Evolutionary conservation across 1,284 basidiomycete species (phyloP).

Genomic region (Mycena citricolor): DNA sequence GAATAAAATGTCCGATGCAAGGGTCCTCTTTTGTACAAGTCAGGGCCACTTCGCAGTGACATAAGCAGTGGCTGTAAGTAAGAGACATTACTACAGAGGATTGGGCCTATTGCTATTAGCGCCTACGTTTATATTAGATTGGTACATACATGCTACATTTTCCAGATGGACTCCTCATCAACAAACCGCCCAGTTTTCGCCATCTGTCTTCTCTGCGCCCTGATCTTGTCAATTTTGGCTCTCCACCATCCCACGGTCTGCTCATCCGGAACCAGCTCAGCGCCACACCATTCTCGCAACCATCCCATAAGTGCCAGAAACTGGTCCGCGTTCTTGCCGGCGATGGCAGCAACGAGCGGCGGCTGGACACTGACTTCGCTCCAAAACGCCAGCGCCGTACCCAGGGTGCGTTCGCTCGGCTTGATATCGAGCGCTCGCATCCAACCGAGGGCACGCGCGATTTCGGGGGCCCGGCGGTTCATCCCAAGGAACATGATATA

Average conservation of each 20-base stretch:
- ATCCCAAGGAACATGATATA: conserved; percentile 67
- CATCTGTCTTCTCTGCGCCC: conserved; percentile 27
- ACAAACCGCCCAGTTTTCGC: conserved; percentile 14
- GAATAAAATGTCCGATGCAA: too few species aligned
- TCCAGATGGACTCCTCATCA: conserved; percentile 16
- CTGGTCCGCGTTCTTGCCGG: conserved; percentile 33
- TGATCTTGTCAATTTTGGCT: conserved; percentile 50
- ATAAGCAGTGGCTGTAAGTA: too few species aligned
- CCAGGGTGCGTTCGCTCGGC: conserved; percentile 58
- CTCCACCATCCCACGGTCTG: conserved; percentile 35
- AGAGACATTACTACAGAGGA: too few species aligned
- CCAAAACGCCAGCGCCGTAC: conserved; percentile 67
- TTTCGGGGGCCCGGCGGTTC: conserved; percentile 50
- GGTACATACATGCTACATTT: too few species aligned
- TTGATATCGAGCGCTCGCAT: conserved; percentile 62
- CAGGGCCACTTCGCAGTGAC: too few species aligned
- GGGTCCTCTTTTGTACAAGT: not conserved
- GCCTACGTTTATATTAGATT: too few species aligned
- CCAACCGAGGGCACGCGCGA: conserved; percentile 76
- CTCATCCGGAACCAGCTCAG: conserved; percentile 48
- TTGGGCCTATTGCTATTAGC: too few species aligned
- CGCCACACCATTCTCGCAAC: conserved; percentile 69
- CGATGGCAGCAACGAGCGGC: conserved; percentile 50
- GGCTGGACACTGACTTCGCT: conserved; percentile 65
- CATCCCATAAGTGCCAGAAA: conserved; percentile 56